Evolutionary conservation across 2,329 filamentous ascomycete species (phyloP).

Genomic region (Lomentospora prolificans): DNA sequence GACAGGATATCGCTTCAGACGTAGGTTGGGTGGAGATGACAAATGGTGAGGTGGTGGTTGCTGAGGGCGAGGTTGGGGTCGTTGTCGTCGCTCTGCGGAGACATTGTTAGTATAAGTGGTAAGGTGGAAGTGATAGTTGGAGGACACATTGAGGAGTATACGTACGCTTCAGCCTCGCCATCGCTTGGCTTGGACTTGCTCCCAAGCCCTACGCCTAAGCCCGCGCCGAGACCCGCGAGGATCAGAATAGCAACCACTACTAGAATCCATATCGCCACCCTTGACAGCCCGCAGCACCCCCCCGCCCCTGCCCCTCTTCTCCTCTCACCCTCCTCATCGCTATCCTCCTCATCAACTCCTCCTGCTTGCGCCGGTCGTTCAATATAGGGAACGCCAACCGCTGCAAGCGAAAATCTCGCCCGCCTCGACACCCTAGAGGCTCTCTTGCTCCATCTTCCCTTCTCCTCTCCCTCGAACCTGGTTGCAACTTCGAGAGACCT

Average conservation of each 20-base stretch:
- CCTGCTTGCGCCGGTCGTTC: not conserved
- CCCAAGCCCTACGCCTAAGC: conserved; percentile 30
- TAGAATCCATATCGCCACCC: conserved; percentile 26
- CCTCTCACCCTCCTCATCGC: not conserved
- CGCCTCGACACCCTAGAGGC: conserved; percentile 5
- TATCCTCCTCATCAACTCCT: not conserved
- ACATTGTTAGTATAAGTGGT: not conserved
- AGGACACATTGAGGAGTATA: not conserved
- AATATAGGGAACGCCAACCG: conserved; percentile 3
- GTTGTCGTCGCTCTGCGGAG: conserved; percentile 9
- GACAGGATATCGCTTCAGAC: conserved; percentile 24
- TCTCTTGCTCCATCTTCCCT: not conserved
- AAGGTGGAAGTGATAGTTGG: not conserved
- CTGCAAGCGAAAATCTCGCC: not conserved
- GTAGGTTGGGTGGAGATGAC: conserved; percentile 12
- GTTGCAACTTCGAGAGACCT: not conserved
- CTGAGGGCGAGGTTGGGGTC: conserved; percentile 13
- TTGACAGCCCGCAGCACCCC: conserved; percentile 16
- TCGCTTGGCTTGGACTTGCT: conserved; percentile 9
- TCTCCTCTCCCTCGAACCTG: not conserved
- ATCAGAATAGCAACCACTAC: conserved; percentile 18
- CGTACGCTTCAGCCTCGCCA: not conserved
- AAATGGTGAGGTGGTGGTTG: conserved; percentile 15
- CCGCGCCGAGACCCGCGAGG: conserved; percentile 24
- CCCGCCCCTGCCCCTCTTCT: not conserved